phyloP scores from a whole-genome alignment of 192 early-diverging fungal species.

The Coemansia sp. region DNA sequence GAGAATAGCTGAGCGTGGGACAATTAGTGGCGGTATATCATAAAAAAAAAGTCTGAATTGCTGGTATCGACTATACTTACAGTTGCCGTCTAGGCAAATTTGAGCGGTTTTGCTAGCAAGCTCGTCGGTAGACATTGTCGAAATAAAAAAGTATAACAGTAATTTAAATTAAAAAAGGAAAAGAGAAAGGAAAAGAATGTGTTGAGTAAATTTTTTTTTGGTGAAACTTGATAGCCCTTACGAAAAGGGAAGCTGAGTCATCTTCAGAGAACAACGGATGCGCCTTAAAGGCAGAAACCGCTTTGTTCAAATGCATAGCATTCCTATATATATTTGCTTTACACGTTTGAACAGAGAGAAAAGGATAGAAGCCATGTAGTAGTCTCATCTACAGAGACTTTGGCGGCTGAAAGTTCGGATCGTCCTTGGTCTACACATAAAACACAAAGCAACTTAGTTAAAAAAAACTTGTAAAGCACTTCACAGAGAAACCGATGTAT shows the following conservation, averaged over 20 bases:
- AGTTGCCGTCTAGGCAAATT: constrained; percentile 35
- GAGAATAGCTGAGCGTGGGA: background rate
- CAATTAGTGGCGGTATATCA: background rate
- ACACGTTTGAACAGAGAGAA: background rate
- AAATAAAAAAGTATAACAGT: constrained; percentile 4
- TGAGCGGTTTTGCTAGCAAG: constrained; percentile 28
- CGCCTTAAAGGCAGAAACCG: background rate
- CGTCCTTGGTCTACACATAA: constrained; percentile 33
- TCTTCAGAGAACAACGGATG: background rate
- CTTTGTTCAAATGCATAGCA: background rate
- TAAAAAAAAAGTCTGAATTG: background rate
- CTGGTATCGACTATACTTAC: constrained; percentile 22
- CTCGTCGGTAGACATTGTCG: constrained; percentile 38
- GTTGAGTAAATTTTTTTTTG: background rate
- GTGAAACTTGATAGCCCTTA: background rate
- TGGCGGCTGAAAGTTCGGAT: constrained; percentile 57
- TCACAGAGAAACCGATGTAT: too few species aligned
- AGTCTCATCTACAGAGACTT: constrained; percentile 42
- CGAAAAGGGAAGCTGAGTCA: constrained; percentile 2
- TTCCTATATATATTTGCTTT: background rate
- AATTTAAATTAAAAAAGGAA: background rate
- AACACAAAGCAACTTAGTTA: background rate
- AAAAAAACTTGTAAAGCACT: background rate
- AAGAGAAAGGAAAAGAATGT: constrained; percentile 1
- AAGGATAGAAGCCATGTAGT: background rate